A percentile compares a stretch with the other conserved stretches of the same genome.
These are phyloP conservation scores for Sonneratia alba DNA, from an alignment of 345 rosid species.

Conservation along the genomic window DNA sequence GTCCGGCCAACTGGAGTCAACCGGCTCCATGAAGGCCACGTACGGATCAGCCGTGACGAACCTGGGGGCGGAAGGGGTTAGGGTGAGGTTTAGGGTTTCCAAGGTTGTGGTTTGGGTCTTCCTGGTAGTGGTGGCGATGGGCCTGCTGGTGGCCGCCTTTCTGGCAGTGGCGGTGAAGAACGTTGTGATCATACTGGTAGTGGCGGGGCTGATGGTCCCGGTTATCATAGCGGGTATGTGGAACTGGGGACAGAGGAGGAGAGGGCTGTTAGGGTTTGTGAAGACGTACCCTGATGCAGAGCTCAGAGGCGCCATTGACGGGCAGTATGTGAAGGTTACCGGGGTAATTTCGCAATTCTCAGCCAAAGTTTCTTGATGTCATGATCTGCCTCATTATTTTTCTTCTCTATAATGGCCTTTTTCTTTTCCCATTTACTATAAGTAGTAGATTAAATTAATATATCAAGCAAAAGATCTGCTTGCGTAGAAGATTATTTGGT, in stretches of 20 bases:
- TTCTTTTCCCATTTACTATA: background rate
- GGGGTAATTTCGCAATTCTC: conserved; percentile 45
- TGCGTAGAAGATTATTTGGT: background rate
- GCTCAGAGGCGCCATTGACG: conserved; percentile 91
- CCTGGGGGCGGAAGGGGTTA: conserved; percentile 39
- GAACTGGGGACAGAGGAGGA: conserved; percentile 68
- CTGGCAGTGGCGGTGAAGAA: conserved; percentile 73
- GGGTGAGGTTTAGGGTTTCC: conserved; percentile 68
- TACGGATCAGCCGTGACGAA: conserved; percentile 83
- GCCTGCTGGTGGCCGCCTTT: conserved; percentile 57
- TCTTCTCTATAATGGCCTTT: background rate
- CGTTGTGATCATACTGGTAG: conserved; percentile 54
- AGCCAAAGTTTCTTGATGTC: background rate
- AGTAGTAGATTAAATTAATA: background rate
- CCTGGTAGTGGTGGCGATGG: conserved; percentile 49
- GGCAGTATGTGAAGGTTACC: conserved; percentile 83
- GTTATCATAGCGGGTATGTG: conserved; percentile 40
- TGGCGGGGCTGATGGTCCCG: conserved; percentile 46
- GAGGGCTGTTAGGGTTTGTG: conserved; percentile 56
- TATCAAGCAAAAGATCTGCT: background rate
- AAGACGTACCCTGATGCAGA: conserved; percentile 66
- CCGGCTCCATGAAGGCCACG: conserved; percentile 32
- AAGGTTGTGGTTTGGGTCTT: conserved; percentile 68
- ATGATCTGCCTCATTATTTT: background rate
- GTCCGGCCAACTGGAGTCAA: conserved; percentile 66